These are phyloP conservation scores for Teunomyces lycoperdinae DNA, from an alignment of 805 yeast genomes.

Conservation along the genomic window DNA sequence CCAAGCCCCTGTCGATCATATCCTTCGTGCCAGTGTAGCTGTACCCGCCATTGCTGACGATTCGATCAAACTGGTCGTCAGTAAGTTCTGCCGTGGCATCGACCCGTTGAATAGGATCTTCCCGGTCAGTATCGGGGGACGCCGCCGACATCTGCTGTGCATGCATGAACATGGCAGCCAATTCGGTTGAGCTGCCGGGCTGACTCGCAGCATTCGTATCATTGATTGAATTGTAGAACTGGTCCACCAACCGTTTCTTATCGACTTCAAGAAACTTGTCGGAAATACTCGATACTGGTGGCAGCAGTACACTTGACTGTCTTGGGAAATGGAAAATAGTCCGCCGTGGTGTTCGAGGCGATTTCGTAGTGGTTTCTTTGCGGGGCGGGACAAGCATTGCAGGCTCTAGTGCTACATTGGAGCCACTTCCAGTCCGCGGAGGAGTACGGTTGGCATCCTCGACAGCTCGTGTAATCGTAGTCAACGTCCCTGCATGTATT, in stretches of 20 bases:
- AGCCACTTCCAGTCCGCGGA: neutral
- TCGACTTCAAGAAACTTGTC: constrained; percentile 11
- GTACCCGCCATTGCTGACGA: constrained; percentile 21
- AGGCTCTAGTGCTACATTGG: neutral
- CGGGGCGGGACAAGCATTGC: neutral
- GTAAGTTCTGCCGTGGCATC: constrained; percentile 6
- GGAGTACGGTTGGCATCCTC: neutral
- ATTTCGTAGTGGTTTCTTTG: neutral
- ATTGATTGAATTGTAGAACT: constrained; percentile 30
- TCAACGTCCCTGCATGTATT: neutral
- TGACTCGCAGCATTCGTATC: constrained; percentile 12
- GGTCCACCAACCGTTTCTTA: constrained; percentile 38
- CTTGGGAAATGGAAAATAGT: neutral
- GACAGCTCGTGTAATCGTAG: neutral
- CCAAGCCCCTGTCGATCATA: constrained; percentile 24
- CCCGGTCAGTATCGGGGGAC: neutral
- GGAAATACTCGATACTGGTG: neutral
- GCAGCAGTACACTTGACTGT: neutral
- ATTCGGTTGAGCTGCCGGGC: neutral
- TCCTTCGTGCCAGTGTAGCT: constrained; percentile 9
- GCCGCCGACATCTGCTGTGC: neutral
- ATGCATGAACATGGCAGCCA: neutral
- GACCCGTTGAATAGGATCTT: neutral
- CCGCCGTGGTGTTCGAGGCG: neutral
- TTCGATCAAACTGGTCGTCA: constrained; percentile 12